These are phyloP conservation scores for Zygotorulaspora danielsina DNA, from an alignment of 805 yeast species.

Conservation along the genomic window DNA sequence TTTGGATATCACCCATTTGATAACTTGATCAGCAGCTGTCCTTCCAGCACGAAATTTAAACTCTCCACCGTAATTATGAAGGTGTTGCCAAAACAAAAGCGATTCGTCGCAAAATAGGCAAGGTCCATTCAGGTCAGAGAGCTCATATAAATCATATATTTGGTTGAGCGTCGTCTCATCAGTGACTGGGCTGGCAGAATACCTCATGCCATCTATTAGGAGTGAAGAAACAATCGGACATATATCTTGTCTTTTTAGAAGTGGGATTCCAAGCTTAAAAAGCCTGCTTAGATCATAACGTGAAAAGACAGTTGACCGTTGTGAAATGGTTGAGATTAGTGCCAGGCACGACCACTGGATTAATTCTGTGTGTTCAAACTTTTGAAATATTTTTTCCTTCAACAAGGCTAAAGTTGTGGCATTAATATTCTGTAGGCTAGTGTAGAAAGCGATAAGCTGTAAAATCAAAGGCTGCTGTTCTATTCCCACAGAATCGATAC, in stretches of 20 bases:
- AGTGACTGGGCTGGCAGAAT: constrained; percentile 14
- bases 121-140: constrained; percentile 63
- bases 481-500: constrained; percentile 12
- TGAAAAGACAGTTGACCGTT: constrained; percentile 5
- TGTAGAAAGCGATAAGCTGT: constrained; percentile 22
- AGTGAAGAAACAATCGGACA: constrained; percentile 28
- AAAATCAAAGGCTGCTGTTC: constrained; percentile 16
- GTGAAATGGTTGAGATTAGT: constrained; percentile 24
- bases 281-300: constrained; percentile 21
- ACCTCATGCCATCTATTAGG: constrained; percentile 22
- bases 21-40: constrained; percentile 35
- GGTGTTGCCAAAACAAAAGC: constrained; percentile 50
- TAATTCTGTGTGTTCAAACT: constrained; percentile 17
- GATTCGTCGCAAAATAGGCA: constrained; percentile 42
- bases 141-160: constrained; percentile 47
- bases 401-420: constrained; percentile 6
- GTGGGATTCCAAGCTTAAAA: constrained; percentile 35
- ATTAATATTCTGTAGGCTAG: constrained; percentile 8
- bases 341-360: constrained; percentile 23
- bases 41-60: constrained; percentile 33
- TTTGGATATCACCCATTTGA: constrained; percentile 50
- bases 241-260: constrained; percentile 25
- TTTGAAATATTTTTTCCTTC: constrained; percentile 11
- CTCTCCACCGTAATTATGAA: constrained; percentile 37
- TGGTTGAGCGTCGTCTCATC: constrained; percentile 45